Base-by-base conservation (phyloP, 1,139 yeast genomes). In the Yamadazyma songkhlaensis region DNA sequence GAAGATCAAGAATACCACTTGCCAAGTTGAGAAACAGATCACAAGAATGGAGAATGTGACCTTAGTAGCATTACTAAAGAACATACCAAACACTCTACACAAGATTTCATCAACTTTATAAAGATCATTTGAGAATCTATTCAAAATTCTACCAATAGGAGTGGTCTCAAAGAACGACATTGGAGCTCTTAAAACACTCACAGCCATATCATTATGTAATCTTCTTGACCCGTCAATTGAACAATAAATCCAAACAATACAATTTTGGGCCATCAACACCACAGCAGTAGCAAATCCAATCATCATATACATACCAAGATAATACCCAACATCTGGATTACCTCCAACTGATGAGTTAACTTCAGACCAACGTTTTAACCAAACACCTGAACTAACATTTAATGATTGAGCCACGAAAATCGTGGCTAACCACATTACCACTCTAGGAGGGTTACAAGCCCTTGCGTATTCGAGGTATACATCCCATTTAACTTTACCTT, bases 281-380 rank as follows among this genome's bases (percentile, higher is more conserved):
- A 84, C 69, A 2, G 94, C 75, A 37, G 52, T 57, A 9, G 77
- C 72, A 35, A 88, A 56, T 46, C 97, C 97, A 37, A 90, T 68
- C 10, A 74, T 67, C 43, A 86, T 79, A 58, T 92, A 92, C 34
- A 87, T 68, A 26, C 88, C 84, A 50, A 92, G 70, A 50, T 89
- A 90, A 51, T 64, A 77, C 35, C 67, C 67, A 24, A 85, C 79
- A 43, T 80, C 58, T 2, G 96, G 95, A 56, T 90, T 90, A 41
- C 64, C 67, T 17, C 92, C 94, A 31, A 66, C 58, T 32, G 60
- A 66, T 4, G 89, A 74, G 56, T 92, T 92, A 26, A 84, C 78
- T 57, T 92, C 98, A 8, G 97, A 88, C 98, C 98, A 94, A 58
- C 88, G 90, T 59, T 92, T 92, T 54, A 92, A 77, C 98, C 98